Conservation (phyloP, 805 yeast genomes). For the Barnettozyma salicaria region DNA sequence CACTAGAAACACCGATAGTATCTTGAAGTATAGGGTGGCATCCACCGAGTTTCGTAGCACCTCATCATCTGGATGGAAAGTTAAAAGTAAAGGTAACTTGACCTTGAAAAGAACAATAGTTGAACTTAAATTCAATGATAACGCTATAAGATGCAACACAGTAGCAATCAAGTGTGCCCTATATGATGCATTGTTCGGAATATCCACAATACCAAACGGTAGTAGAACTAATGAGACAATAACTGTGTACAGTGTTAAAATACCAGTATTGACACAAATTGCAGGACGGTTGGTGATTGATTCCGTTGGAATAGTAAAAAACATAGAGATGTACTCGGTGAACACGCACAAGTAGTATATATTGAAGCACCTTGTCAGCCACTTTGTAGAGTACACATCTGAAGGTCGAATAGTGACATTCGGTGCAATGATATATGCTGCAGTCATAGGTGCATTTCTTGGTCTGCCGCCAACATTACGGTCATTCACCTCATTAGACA, state of each 20-base stretch:
- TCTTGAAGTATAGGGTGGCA: too few relatives aligned
- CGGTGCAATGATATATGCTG: constrained; percentile 5
- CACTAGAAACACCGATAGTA: too few relatives aligned
- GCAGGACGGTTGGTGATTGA: constrained; percentile 18
- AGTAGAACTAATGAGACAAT: not conserved
- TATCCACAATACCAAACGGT: not conserved
- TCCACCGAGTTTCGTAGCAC: too few relatives aligned
- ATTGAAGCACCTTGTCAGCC: not conserved
- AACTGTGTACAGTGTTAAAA: constrained; percentile 7
- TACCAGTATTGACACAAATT: constrained; percentile 9
- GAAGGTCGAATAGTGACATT: constrained; percentile 2
- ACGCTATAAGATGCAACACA: not conserved
- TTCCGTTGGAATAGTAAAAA: constrained; percentile 15
- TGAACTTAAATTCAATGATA: not conserved
- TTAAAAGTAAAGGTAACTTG: not conserved
- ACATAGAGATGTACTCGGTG: constrained; percentile 13
- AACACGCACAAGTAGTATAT: constrained; percentile 7
- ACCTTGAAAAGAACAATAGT: not conserved
- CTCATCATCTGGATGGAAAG: too few relatives aligned
- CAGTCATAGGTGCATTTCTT: not conserved
- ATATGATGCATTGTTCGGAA: constrained; percentile 1
- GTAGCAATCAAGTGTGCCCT: not conserved
- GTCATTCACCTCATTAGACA: too few relatives aligned
- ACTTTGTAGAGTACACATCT: constrained; percentile 1
- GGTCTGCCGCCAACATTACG: too few relatives aligned